Base-by-base conservation (phyloP, 306 rosid species). In the Malus orientalis region DNA sequence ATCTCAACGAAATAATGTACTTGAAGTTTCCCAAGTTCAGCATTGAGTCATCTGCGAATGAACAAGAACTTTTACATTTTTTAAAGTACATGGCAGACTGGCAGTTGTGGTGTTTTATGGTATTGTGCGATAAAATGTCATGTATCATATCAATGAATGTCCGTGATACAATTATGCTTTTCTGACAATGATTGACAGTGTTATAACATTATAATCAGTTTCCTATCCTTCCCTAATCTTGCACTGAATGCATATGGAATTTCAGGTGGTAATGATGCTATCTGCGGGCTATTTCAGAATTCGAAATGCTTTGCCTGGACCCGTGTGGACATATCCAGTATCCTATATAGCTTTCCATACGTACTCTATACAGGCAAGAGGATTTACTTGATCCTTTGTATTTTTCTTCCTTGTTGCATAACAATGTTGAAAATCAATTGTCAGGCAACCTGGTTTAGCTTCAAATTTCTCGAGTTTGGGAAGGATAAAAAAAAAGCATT, bases 211-310 rank as follows among this genome's bases (percentile, higher is more conserved):
- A 11, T 47, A 32, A n/a, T 60, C 9, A 30, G 9, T 36, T 68
- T 59, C 32, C 42, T 8, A 16, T 14, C 32, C 23, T 64, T 68
- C 32, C 72, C 60, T 47, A 72, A 74, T 61, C 80, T 82, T 71
- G 84, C 75, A 3, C 23, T 70, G 40, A 47, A 19, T 64, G 22
- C 53, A 22, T 77, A 27, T 78, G 76, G 61, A 47, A 45, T 84
- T 88, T 85, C 93, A 96, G 98, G 93, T 92, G 75, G 82, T 88
- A 80, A 96, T 96, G 99, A 96, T 96, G 97, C 97, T 96, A 71
- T 86, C 98, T 0, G 97, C 98, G 2, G 99, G 99, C 69, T 96
- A 88, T 86, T 96, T 92, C 82, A 85, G 99, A 88, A 82, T 96
- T 79, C 93, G 96, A 81, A 88, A 76, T 49, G 85, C 93, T 20